Percentiles rank a stretch among this genome's conserved stretches.
phyloP scores from a whole-genome alignment of 2,329 filamentous ascomycete species.

The Pseudocercospora fijiensis region DNA sequence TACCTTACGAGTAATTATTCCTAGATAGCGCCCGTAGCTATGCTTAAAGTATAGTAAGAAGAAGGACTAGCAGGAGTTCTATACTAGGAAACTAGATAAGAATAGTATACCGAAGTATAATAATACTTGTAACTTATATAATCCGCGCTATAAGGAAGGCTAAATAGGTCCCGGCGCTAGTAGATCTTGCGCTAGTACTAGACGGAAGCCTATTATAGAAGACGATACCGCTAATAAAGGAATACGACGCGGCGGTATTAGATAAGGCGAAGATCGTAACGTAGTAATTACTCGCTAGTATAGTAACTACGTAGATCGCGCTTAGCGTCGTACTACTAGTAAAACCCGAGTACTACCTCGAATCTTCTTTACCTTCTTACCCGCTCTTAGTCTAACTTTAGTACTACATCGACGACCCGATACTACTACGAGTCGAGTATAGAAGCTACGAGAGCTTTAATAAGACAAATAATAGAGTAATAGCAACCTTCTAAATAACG shows the following conservation, averaged over 20 bases:
- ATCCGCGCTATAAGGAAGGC: too few relatives aligned
- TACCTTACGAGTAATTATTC: background rate
- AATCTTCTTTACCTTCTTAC: too few relatives aligned
- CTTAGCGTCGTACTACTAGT: background rate
- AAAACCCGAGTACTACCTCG: background rate
- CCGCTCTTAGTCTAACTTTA: too few relatives aligned
- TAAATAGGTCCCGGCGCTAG: too few relatives aligned
- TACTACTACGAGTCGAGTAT: background rate
- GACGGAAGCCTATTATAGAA: background rate
- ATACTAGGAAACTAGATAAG: background rate
- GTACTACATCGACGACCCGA: too few relatives aligned
- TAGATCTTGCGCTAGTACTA: background rate
- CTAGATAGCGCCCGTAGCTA: background rate
- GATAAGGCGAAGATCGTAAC: background rate
- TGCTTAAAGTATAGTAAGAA: background rate
- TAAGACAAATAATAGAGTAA: background rate
- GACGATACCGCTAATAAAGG: background rate
- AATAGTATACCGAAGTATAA: too few relatives aligned
- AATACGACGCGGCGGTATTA: background rate
- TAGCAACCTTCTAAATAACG: background rate
- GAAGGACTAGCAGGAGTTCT: background rate
- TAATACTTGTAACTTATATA: too few relatives aligned
- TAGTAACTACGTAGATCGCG: background rate
- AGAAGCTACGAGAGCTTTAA: background rate
- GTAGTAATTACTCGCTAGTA: background rate